Evolutionary conservation across 2,329 filamentous ascomycete species (phyloP), one percentile per base, ranked within the genome.

Genomic region (Nakataea oryzae): DNA sequence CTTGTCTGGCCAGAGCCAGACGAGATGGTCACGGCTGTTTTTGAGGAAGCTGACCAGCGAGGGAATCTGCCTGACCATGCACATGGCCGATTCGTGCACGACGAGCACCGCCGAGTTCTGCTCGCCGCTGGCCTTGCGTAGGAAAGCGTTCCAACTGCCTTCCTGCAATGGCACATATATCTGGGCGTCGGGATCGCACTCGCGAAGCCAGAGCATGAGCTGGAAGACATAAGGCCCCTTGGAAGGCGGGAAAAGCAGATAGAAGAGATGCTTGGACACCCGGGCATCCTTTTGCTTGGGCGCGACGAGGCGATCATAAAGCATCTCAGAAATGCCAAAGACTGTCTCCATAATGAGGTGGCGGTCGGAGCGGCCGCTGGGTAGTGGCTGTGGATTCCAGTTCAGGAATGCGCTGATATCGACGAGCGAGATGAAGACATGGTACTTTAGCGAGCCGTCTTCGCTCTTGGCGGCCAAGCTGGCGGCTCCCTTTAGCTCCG

Each of bases 111-210:
- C 67, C 2, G 59, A 68, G 64, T 26, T 73, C 70, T 67, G 60
- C 0, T 67, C 62, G 14, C 63, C 63, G 3, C 66, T 34, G 30
- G 65, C 54, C 47, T 54, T 63, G 24, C 69, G 70, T 11, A 70
- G 32, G 64, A 85, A 84, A 24, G 70, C 71, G 5, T 69, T 64
- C 82, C 82, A 85, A 11, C 79, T 73, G 1, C 81, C 81, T 7
- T 73, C 47, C 1, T 68, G 68, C 14, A 76, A 66, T 58, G 75
- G 77, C 8, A 72, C 74, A 32, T 74, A 78, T 12, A 85, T 71
- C 24, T 71, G 74, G 65, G 77, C 80, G 2, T 72, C 65, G 0
- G 73, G 66, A 34, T 79, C 73, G 47, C 71, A 74, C 5, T 66
- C 66, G 7, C 71, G 72, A 12, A 85, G 67, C 80, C 81, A 85